A percentile compares a stretch with the other conserved stretches of the same genome.
Conservation (phyloP, 495 filamentous ascomycete species). For the Staphylotrichum longicolle region DNA sequence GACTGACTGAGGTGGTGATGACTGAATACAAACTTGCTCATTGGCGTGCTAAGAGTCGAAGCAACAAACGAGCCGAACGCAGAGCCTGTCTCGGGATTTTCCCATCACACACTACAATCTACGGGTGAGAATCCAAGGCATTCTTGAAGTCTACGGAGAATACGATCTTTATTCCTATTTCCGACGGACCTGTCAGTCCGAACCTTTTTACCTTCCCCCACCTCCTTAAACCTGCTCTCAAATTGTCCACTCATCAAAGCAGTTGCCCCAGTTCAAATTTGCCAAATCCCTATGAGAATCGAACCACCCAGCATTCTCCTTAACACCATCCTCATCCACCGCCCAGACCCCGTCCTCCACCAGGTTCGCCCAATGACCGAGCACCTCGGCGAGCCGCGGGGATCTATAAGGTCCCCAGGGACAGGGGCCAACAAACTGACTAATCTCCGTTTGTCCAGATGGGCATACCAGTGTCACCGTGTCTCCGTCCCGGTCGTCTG, state of each 20-base stretch:
- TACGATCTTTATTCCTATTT: too few species aligned
- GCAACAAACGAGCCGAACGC: too few species aligned
- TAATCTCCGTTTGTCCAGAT: neutral
- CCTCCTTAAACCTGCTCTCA: too few species aligned
- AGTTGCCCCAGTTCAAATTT: neutral
- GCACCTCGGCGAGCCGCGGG: neutral
- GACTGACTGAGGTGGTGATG: too few species aligned
- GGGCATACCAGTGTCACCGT: conserved; percentile 5
- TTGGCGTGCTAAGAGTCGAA: too few species aligned
- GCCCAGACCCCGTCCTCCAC: conserved; percentile 4
- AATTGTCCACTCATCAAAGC: neutral
- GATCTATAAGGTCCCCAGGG: neutral
- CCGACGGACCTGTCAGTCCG: too few species aligned
- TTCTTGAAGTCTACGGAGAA: too few species aligned
- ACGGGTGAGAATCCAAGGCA: too few species aligned
- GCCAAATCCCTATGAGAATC: neutral
- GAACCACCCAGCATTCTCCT: conserved; percentile 2
- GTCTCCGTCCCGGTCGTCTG: conserved; percentile 3
- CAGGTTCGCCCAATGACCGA: conserved; percentile 1
- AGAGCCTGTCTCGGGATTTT: too few species aligned
- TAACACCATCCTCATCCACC: neutral
- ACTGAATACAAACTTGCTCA: too few species aligned
- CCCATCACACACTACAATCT: too few species aligned
- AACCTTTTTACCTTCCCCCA: too few species aligned
- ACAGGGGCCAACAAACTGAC: neutral